Evolutionary conservation across 1,284 basidiomycete species (phyloP).

Genomic region (Anthracocystis setariae): DNA sequence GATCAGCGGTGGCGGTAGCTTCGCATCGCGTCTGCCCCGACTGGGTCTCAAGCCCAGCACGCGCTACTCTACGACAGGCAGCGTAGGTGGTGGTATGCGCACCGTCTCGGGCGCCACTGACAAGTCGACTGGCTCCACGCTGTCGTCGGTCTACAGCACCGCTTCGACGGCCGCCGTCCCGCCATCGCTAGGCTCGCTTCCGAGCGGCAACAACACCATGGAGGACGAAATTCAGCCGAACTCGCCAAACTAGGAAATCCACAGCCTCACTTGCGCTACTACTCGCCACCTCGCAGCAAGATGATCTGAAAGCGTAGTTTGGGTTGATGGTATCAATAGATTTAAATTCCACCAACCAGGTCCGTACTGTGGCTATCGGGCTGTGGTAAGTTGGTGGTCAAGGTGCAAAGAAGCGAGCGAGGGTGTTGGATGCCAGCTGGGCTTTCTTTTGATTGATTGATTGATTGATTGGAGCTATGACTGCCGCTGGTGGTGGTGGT

Average conservation of each 20-base stretch:
- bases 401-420: too few species aligned
- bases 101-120: constrained; percentile 35
- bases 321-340: too few species aligned
- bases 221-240: constrained; percentile 48
- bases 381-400: too few species aligned
- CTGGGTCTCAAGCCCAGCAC: constrained; percentile 42
- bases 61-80: constrained; percentile 18
- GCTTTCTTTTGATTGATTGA: too few species aligned
- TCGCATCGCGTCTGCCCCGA: constrained; percentile 39
- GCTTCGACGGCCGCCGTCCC: constrained; percentile 20
- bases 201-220: constrained; percentile 45
- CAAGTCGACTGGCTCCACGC: constrained; percentile 35
- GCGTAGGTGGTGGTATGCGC: constrained; percentile 7
- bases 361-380: too few species aligned
- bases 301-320: too few species aligned
- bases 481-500: too few species aligned
- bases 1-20: constrained; percentile 18
- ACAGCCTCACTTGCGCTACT: constrained; percentile 38
- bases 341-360: too few species aligned
- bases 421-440: too few species aligned
- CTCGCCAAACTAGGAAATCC: constrained; percentile 36
- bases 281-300: constrained; percentile 45
- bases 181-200: constrained; percentile 30
- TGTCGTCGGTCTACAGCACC: constrained; percentile 37
- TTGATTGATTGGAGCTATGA: too few species aligned